phyloP scores from a whole-genome alignment of 1,284 basidiomycete species.

The Ceratobasidium sp. region DNA sequence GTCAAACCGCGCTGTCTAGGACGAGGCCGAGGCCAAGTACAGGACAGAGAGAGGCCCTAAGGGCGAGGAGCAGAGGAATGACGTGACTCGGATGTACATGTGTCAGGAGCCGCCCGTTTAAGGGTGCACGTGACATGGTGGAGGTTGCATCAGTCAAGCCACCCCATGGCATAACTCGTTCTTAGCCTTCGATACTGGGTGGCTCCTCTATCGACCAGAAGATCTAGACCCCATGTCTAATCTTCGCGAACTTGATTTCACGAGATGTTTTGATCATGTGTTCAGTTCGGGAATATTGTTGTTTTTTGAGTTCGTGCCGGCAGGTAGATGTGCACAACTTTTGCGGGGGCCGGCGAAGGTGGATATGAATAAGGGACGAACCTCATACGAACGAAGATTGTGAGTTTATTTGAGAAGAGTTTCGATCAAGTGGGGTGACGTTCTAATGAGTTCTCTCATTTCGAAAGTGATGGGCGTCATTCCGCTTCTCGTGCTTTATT shows the following conservation, averaged over 20 bases:
- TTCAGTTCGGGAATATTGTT: slow-evolving; percentile 69
- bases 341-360: slow-evolving; percentile 51
- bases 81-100: no score
- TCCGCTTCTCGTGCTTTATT: slow-evolving; percentile 61
- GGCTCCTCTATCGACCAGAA: slow-evolving; percentile 56
- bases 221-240: slow-evolving; percentile 76
- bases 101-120: no score
- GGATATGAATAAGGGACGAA: slow-evolving; percentile 60
- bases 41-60: no score
- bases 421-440: background rate
- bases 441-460: slow-evolving; percentile 16
- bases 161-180: slow-evolving; percentile 43
- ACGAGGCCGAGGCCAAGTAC: no score
- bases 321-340: slow-evolving; percentile 59
- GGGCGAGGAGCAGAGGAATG: no score
- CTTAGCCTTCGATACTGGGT: background rate
- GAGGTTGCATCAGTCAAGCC: slow-evolving; percentile 13
- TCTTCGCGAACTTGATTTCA: slow-evolving; percentile 79
- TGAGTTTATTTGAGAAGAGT: slow-evolving; percentile 58
- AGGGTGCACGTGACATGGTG: no score
- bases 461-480: slow-evolving; percentile 62
- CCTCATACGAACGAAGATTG: slow-evolving; percentile 72
- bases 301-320: slow-evolving; percentile 63
- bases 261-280: slow-evolving; percentile 88
- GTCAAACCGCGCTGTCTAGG: no score